Evolutionary conservation across 352 stramenopile species (phyloP), one percentile per base, ranked within the genome.

Genomic region (Pythium phragmiticola): DNA sequence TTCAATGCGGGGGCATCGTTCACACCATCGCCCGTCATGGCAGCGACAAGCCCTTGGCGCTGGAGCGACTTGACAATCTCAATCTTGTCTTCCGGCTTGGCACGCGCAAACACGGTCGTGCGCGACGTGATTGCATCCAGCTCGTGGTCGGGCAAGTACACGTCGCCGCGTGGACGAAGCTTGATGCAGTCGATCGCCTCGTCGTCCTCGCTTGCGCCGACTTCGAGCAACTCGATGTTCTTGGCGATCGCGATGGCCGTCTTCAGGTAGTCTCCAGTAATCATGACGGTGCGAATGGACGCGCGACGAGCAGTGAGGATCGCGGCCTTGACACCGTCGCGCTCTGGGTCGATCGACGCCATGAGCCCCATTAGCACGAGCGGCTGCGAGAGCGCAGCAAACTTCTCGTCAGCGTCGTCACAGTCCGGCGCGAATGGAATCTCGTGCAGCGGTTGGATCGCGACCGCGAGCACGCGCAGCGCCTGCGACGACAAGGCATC

Each of bases 11-110:
- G 87, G 7, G 93, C 90, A 72, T 98, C 91, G 72, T 98, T 98
- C 28, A 98, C 89, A 73, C 92, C 92, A 65, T 97, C 89, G 70
- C 84, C 84, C 34, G 82, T 92, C 86, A 95, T 94, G 39, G 96
- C 97, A 50, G 98, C 90, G 19, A 92, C 84, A 4, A 88, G 61
- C 17, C 85, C 85, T 34, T 91, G 82, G 23, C 85, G 79, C 79
- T 99, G 94, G 39, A 99, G 78, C 34, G 93, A 97, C 48, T 96
- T 90, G 12, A 99, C 96, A 63, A 99, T 97, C 57, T 94, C 88
- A 26, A 99, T 89, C 73, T 99, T 99, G 69, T 99, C 95, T 66
- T 97, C 76, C 0, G 96, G 96, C 60, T 95, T 96, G 16, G 96
- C 95, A 33, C 95, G 88, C 34, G 98, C 98, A 66, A 98, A 99